Percentiles rank a stretch among this genome's conserved stretches.
phyloP scores from a whole-genome alignment of 768 basidiomycete genomes.

The Rhizopogon vesiculosus region DNA sequence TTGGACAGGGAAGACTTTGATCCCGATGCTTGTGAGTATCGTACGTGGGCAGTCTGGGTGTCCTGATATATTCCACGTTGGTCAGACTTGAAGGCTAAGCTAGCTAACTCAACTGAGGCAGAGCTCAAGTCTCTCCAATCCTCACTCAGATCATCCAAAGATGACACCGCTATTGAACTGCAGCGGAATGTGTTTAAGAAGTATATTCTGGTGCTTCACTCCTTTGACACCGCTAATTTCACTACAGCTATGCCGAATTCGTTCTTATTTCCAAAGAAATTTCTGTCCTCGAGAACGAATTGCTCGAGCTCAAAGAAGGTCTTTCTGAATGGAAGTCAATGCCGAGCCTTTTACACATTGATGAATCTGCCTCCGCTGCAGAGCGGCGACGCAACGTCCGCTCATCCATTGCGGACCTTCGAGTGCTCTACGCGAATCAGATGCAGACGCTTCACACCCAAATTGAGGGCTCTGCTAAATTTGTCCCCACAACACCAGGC shows the following conservation, averaged over 20 bases:
- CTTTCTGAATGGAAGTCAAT: slow-evolving; percentile 95
- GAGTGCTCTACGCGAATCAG: slow-evolving; percentile 91
- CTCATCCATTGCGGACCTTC: slow-evolving; percentile 94
- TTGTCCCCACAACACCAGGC: slow-evolving; percentile 86
- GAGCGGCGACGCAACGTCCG: slow-evolving; percentile 63
- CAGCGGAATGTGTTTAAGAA: slow-evolving; percentile 96
- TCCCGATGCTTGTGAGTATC: slow-evolving; percentile 76
- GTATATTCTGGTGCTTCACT: slow-evolving; percentile 29
- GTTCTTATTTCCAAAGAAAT: slow-evolving; percentile 97
- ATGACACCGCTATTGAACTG: slow-evolving; percentile 72
- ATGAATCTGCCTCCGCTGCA: slow-evolving; percentile 67
- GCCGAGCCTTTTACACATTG: slow-evolving; percentile 89
- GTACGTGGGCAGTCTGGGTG: not conserved
- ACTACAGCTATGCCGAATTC: slow-evolving; percentile 88
- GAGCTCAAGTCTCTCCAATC: slow-evolving; percentile 75
- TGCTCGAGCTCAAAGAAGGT: slow-evolving; percentile 93
- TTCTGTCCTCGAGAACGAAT: slow-evolving; percentile 91
- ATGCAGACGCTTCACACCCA: slow-evolving; percentile 86
- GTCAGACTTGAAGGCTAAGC: slow-evolving; percentile 73
- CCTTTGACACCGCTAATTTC: slow-evolving; percentile 4
- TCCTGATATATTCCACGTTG: slow-evolving; percentile 3
- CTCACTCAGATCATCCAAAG: slow-evolving; percentile 64
- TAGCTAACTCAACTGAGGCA: slow-evolving; percentile 86
- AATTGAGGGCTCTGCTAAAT: slow-evolving; percentile 94
- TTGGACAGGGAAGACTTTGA: slow-evolving; percentile 82